These are phyloP conservation scores for Leccinum uliginosum DNA, from an alignment of 768 basidiomycete genomes.

Conservation along the genomic window DNA sequence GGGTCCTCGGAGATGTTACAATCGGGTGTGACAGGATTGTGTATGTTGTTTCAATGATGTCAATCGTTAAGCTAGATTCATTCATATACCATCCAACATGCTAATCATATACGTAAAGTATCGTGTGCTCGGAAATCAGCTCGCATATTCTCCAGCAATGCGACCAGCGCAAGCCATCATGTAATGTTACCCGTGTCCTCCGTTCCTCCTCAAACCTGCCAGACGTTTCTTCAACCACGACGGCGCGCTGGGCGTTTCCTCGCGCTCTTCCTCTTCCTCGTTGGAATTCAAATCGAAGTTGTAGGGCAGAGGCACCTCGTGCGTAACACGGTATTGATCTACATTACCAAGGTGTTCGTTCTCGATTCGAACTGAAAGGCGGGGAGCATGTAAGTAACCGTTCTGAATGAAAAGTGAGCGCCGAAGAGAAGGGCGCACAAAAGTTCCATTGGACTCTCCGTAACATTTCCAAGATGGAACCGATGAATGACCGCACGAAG, in stretches of 20 bases:
- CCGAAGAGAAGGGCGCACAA: conserved; percentile 42
- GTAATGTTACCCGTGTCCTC: conserved; percentile 1
- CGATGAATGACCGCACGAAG: conserved; percentile 61
- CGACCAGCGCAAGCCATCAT: neutral
- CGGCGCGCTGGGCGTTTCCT: conserved; percentile 14
- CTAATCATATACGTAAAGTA: neutral
- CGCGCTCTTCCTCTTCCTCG: conserved; percentile 44
- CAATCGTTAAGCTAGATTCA: neutral
- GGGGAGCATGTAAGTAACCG: neutral
- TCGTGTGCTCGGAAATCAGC: neutral
- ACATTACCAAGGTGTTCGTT: conserved; percentile 94
- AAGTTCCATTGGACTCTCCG: conserved; percentile 91
- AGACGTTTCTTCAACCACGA: neutral
- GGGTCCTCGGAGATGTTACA: neutral
- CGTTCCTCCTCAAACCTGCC: neutral
- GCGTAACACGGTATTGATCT: conserved; percentile 88
- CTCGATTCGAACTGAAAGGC: conserved; percentile 63
- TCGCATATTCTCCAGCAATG: neutral
- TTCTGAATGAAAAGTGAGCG: neutral
- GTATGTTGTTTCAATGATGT: neutral
- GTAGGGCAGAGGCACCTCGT: conserved; percentile 80
- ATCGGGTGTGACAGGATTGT: neutral
- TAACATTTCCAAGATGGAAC: conserved; percentile 67
- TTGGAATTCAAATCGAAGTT: conserved; percentile 45
- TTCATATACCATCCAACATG: neutral